These are phyloP conservation scores for Discostella pseudostelligera DNA, from an alignment of 108 stramenopile genomes.

Conservation along the genomic window DNA sequence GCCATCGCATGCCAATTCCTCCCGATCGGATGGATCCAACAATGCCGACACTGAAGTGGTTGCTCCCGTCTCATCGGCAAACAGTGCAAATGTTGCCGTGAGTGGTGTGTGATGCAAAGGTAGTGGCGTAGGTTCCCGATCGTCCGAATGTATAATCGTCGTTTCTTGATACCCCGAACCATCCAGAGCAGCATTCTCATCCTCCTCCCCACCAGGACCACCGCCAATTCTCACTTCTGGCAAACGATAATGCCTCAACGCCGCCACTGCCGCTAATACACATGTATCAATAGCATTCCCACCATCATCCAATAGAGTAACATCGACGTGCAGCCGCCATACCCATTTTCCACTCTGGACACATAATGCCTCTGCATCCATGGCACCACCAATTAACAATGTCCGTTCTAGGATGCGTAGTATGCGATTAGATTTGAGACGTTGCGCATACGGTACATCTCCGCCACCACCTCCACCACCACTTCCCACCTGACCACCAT, in stretches of 20 bases:
- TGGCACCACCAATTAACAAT: constrained; percentile 64
- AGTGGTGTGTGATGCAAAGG: constrained; percentile 93
- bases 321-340: constrained; percentile 79
- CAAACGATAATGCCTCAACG: constrained; percentile 87
- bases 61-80: constrained; percentile 62
- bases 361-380: constrained; percentile 93
- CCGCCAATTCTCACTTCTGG: constrained; percentile 61
- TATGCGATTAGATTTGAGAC: constrained; percentile 70
- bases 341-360: constrained; percentile 84
- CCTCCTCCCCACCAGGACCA: constrained; percentile 21
- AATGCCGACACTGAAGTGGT: constrained; percentile 58
- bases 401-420: constrained; percentile 72
- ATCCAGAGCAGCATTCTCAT: background rate
- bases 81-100: constrained; percentile 85
- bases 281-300: constrained; percentile 88
- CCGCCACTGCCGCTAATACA: constrained; percentile 88
- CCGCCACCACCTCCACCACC: constrained; percentile 41
- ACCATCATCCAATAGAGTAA: constrained; percentile 80
- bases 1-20: constrained; percentile 80
- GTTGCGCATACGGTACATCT: constrained; percentile 39
- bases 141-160: constrained; percentile 66
- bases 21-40: constrained; percentile 78
- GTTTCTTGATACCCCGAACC: constrained; percentile 40
- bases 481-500: constrained; percentile 38
- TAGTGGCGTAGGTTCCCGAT: constrained; percentile 88